Percentiles rank a stretch among this genome's conserved stretches.
Evolutionary conservation across 495 filamentous ascomycete genomes (phyloP).

Genomic region (Podospora conica): DNA sequence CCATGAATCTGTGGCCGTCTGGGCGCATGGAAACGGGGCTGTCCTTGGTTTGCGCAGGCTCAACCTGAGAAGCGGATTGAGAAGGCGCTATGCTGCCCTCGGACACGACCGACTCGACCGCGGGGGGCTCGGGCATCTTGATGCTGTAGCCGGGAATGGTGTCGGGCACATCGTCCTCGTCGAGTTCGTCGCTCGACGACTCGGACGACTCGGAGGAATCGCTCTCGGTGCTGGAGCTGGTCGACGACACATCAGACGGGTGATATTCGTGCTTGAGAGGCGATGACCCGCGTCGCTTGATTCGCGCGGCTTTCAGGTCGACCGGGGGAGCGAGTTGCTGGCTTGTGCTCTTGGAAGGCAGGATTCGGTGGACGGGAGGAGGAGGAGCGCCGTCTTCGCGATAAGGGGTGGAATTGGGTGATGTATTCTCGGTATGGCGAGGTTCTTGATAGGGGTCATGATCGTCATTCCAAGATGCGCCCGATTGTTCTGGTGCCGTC

Average conservation of each 20-base stretch:
- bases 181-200: constrained; percentile 46
- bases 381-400: constrained; percentile 45
- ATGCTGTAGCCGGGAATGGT: constrained; percentile 46
- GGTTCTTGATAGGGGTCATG: constrained; percentile 29
- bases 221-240: constrained; percentile 43
- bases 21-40: constrained; percentile 43
- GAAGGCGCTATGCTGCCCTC: constrained; percentile 60
- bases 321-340: constrained; percentile 45
- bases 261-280: constrained; percentile 97
- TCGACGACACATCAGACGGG: constrained; percentile 65
- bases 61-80: constrained; percentile 67
- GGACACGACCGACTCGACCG: constrained; percentile 29
- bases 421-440: constrained; percentile 28
- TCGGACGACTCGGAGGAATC: constrained; percentile 40
- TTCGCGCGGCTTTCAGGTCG: constrained; percentile 33
- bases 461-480: constrained; percentile 12
- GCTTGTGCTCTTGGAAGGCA: constrained; percentile 34
- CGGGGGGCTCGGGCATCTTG: constrained; percentile 22
- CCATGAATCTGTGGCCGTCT: constrained; percentile 52
- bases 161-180: constrained; percentile 45
- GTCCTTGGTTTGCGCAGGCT: constrained; percentile 46
- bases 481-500: neutral
- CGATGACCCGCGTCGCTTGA: constrained; percentile 74
- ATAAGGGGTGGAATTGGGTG: constrained; percentile 40
- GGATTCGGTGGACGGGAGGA: constrained; percentile 45